Conservation (phyloP, 108 stramenopile genomes). For the Epithemia pelagica region DNA sequence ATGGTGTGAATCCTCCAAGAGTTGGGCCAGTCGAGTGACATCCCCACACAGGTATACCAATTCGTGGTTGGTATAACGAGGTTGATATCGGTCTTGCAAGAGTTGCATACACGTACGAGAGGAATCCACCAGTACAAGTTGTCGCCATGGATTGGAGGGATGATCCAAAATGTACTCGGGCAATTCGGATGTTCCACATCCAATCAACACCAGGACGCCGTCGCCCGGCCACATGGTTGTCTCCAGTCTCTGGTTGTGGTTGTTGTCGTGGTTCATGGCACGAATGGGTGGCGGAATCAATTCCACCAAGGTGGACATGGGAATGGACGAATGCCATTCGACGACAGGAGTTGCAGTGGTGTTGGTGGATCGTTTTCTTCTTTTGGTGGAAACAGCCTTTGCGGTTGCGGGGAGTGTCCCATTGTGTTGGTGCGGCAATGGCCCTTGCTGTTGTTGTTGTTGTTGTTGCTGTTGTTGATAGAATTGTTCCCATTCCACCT, state of each 20-base stretch:
- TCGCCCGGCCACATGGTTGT: neutral
- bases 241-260: neutral
- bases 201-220: conserved; percentile 33
- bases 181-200: conserved; percentile 56
- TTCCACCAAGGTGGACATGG: conserved; percentile 36
- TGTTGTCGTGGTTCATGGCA: neutral
- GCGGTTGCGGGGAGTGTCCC: no score
- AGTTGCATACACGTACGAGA: conserved; percentile 54
- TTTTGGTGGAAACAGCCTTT: no score
- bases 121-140: conserved; percentile 53
- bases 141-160: conserved; percentile 7
- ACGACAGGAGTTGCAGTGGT: conserved; percentile 10
- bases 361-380: no score
- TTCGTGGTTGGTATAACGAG: conserved; percentile 9
- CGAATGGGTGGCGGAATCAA: no score
- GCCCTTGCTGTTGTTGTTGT: no score
- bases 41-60: conserved; percentile 66
- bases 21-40: conserved; percentile 35
- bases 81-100: conserved; percentile 24
- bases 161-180: conserved; percentile 45
- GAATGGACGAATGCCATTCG: conserved; percentile 72
- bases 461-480: conserved; percentile 19
- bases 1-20: neutral
- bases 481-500: conserved; percentile 54
- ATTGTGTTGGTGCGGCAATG: neutral